Base-by-base conservation (phyloP, 139 green algal species). In the Spirogloea muscicola region DNA sequence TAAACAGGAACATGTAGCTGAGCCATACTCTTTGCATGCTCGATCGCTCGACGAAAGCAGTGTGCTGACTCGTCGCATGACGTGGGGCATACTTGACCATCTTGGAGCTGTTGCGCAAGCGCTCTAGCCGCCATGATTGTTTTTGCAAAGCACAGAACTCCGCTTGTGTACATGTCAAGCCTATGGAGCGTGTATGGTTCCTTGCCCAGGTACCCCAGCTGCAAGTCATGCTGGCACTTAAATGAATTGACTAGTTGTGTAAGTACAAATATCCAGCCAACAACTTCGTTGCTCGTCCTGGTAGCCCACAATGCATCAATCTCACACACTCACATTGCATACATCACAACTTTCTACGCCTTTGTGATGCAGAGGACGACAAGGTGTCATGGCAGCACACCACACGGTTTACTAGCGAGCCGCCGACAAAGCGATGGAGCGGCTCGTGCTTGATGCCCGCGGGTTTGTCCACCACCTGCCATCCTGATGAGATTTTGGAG, bases 161-260 rank as follows among this genome's bases (percentile, higher is more conserved):
- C 70, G 1, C 55, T 73, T 0, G 70, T 78, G 48, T 39, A 78
- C 70, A 78, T 78, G 70, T 78, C 70, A 2, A 78, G 48, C 0
- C 70, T 21, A n/a, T 78, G 70, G 27, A 78, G 29, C 40, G 61
- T 78, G 57, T 58, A 78, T 1, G 70, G 58, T 1, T 70, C 58
- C 4, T 61, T 73, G 13, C 46, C 21, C 3, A 75, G 46, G 37
- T 75, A 67, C 13, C 66, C 66, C 25, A 65, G n/a, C 43, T 65
- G 63, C 6, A 58, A 68, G 59, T 58, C 13, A 52, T 13, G 44
- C 13, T 25, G 44, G 44, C 13, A 52, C n/a, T n/a, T n/a, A n/a
- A n/a, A n/a, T n/a, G n/a, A n/a, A n/a, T n/a, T n/a, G n/a, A n/a
- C n/a, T n/a, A n/a, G n/a, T n/a, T n/a, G n/a, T n/a, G n/a, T n/a